phyloP scores from a whole-genome alignment of 2,329 filamentous ascomycete species.

The Sporothrix mexicana region DNA sequence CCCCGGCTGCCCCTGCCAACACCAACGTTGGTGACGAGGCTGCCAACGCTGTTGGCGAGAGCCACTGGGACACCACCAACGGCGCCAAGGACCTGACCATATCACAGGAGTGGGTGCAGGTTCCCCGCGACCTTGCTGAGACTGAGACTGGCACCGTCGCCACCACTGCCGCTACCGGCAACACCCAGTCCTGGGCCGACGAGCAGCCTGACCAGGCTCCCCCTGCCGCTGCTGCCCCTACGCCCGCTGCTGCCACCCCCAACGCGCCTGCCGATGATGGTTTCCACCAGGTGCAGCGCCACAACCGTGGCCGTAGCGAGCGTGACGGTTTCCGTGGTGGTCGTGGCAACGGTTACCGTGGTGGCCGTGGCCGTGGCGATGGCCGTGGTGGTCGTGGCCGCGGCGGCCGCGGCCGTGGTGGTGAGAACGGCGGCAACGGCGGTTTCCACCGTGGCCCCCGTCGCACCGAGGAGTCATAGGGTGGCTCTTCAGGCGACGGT shows the following conservation, averaged over 20 bases:
- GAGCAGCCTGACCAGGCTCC: constrained; percentile 66
- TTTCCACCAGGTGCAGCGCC: constrained; percentile 72
- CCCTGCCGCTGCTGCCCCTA: constrained; percentile 43
- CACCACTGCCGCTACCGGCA: constrained; percentile 61
- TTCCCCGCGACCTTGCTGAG: constrained; percentile 75
- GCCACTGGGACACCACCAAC: constrained; percentile 63
- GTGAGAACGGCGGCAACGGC: constrained; percentile 21
- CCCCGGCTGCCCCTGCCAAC: constrained; percentile 48
- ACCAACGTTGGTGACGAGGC: constrained; percentile 58
- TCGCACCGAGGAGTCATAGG: constrained; percentile 32
- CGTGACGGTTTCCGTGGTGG: constrained; percentile 58
- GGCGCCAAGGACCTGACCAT: constrained; percentile 50
- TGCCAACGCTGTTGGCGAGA: constrained; percentile 67
- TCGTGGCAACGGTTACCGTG: constrained; percentile 58
- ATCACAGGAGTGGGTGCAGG: constrained; percentile 75
- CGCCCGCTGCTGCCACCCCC: constrained; percentile 36
- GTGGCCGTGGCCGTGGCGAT: constrained; percentile 53
- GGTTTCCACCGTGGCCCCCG: constrained; percentile 29
- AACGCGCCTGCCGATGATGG: constrained; percentile 59
- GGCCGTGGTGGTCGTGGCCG: constrained; percentile 41
- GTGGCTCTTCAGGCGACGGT: not conserved
- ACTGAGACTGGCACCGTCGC: constrained; percentile 69
- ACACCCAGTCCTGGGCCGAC: constrained; percentile 79
- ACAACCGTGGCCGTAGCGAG: constrained; percentile 62
- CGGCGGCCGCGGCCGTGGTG: constrained; percentile 30